Base-by-base conservation (phyloP, 2,329 filamentous ascomycete genomes). In the Aspergillus sp. region DNA sequence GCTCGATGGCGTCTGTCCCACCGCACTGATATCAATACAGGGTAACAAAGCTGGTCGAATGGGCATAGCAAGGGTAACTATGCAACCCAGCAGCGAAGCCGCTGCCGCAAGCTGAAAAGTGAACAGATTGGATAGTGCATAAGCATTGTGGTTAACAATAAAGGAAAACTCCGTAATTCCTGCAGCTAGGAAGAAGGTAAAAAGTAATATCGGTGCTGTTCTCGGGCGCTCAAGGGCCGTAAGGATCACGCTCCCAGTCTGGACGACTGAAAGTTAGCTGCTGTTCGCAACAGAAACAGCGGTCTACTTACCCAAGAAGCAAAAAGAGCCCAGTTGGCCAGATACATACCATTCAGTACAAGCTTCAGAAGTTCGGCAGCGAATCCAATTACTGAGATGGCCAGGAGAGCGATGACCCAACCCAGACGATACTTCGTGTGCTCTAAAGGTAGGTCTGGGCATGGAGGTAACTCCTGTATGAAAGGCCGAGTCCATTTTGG, bases 51-150 rank as follows among this genome's bases (percentile, higher is more conserved):
- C 83, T 57, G 89, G 82, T 20, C 89, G 82, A 64, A 92, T 75
- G 6, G 89, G 89, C 88, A 91, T 91, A 22, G 80, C 75, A 12
- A 91, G 68, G 49, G 90, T 82, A 13, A 84, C 63, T 2, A 79
- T 41, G 6, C 87, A 75, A 1, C 80, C 81, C 5, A 73, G 61
- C 5, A 83, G 61, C 0, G 83, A 77, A 15, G 80, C 66, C 9
- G 72, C 62, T 4, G 82, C 63, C 55, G 67, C 65, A 48, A 71
- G 51, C 39, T 67, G 65, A 51, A 66, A 66, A 41, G 68, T 62
- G 54, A 65, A 54, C 34, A 52, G 39, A 15, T 58, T 65, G 59
- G 44, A 63, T 44, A 41, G 44, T 27, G 39, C 42, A 22, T 55
- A 54, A 2, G 22, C 39, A 34, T 62, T 46, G 22, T 40, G 62